Evolutionary conservation across 345 rosid genomes (phyloP).

Genomic region (Ailanthus altissimus): DNA sequence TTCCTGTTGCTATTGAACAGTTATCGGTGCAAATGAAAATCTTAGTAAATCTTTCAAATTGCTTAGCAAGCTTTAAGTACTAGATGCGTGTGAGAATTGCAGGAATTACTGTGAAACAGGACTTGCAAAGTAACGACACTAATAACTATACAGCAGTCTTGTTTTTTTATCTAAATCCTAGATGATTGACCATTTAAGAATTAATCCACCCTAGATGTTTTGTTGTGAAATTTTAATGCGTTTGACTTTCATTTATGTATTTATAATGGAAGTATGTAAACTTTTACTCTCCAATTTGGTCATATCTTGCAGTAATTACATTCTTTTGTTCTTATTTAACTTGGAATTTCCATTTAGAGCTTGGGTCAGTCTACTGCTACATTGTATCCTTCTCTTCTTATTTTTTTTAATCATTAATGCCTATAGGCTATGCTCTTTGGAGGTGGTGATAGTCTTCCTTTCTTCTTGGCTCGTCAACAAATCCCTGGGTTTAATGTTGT

Average conservation of each 20-base stretch:
- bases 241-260: neutral
- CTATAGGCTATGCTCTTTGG: conserved; percentile 88
- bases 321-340: neutral
- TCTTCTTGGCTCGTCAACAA: conserved; percentile 71
- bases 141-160: neutral
- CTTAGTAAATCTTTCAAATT: neutral
- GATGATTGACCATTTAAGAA: neutral
- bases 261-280: neutral
- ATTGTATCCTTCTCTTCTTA: neutral
- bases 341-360: neutral
- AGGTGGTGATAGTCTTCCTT: conserved; percentile 73
- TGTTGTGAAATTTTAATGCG: neutral
- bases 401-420: conserved; percentile 17
- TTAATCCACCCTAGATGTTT: neutral
- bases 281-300: neutral
- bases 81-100: neutral
- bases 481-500: conserved; percentile 82
- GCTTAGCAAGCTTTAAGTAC: neutral
- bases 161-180: neutral
- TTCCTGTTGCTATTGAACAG: neutral
- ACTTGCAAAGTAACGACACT: neutral
- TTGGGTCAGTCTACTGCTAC: neutral
- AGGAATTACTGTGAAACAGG: neutral
- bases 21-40: neutral
- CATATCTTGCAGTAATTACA: neutral